These are phyloP conservation scores for Euryodendron excelsum DNA, from an alignment of 148 eudicot genomes.

Conservation along the genomic window DNA sequence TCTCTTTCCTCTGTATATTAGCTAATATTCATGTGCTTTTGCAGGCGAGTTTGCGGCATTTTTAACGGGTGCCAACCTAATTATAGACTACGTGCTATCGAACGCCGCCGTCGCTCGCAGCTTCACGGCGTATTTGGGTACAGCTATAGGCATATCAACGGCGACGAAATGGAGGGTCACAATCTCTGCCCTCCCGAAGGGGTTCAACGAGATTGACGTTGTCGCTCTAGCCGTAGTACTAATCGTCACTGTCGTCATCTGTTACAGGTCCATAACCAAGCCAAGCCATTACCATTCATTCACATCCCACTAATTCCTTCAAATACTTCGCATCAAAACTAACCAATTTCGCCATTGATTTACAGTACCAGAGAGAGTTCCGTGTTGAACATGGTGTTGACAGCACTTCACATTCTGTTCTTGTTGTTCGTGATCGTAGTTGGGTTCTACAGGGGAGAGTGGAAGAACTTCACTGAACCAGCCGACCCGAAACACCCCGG, in stretches of 20 bases:
- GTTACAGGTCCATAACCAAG: too few species aligned
- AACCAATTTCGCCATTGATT: background rate
- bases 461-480: constrained; percentile 55
- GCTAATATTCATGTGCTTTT: background rate
- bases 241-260: constrained; percentile 70
- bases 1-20: background rate
- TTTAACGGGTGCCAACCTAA: constrained; percentile 66
- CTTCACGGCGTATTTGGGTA: constrained; percentile 68
- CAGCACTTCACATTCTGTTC: constrained; percentile 66
- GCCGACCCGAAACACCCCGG: constrained; percentile 48
- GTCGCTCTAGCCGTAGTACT: constrained; percentile 73
- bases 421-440: constrained; percentile 63
- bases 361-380: constrained; percentile 90
- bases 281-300: too few species aligned
- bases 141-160: constrained; percentile 64
- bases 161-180: constrained; percentile 57
- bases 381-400: constrained; percentile 61
- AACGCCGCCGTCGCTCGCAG: constrained; percentile 88
- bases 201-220: constrained; percentile 80
- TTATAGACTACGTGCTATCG: constrained; percentile 76
- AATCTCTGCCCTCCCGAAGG: constrained; percentile 55
- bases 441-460: constrained; percentile 73
- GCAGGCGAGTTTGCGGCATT: constrained; percentile 89
- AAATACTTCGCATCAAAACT: background rate
- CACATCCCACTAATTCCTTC: background rate